Evolutionary conservation across 345 rosid genomes (phyloP), one percentile per base, ranked within the genome.

Genomic region (Sonneratia alba): DNA sequence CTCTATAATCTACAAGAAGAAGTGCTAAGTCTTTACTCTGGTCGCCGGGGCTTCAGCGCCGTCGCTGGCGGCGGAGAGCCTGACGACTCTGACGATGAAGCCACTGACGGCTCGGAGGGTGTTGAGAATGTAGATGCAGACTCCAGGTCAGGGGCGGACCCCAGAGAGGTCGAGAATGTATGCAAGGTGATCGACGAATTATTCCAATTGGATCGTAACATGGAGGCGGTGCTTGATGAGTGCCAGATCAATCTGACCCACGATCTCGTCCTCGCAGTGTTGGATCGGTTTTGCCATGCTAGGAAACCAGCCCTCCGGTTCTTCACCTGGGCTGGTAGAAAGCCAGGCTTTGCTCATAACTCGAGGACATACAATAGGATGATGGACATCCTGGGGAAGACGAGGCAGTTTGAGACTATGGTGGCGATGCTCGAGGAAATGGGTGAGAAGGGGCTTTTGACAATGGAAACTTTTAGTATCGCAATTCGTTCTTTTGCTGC

Each of bases 101-200:
- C 7, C 9, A 69, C 66, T 32, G 72, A 40, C 9, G 77, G 43
- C 53, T 72, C 36, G 51, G 62, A 45, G 53, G 71, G 68, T 42
- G 53, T 0, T 70, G 81, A 73, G 40, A 67, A 2, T 57, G 74
- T 15, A 16, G 69, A 70, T 16, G 72, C 0, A 11, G 61, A 34
- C 38, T 71, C 27, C 72, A 71, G 74, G 7, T 74, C 88, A 1
- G 69, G 56, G 57, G 82, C 79, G 0, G 83, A 87, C 72, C 84
- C 79, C 0, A 66, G 69, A 69, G 94, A 88, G 81, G 89, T 89
- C 24, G 89, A 82, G 71, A 84, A 85, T 74, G 87, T 92, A 24
- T 89, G 98, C 86, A 88, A 86, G 87, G 89, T 90, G 87, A 92
- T 95, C 47, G 90, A 90, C 36, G 97, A 90, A 81, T 83, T 95